Evolutionary conservation across 495 filamentous ascomycete genomes (phyloP).

Genomic region (Trichoderma erinaceum): DNA sequence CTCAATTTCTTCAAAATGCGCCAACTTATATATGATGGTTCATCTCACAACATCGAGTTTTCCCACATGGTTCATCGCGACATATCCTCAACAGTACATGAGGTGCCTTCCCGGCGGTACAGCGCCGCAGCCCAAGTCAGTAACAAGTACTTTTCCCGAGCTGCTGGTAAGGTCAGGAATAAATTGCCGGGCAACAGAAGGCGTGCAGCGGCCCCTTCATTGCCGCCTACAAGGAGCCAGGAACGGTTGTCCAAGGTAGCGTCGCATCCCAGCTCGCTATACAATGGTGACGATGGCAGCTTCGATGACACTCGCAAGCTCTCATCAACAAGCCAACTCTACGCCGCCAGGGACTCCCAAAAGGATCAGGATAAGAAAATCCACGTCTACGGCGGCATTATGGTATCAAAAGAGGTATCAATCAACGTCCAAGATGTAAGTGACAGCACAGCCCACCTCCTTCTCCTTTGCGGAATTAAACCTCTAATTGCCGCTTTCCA

Average conservation of each 20-base stretch:
- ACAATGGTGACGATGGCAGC: slow-evolving; percentile 7
- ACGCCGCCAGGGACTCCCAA: slow-evolving; percentile 13
- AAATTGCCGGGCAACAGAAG: slow-evolving; percentile 30
- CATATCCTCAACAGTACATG: slow-evolving; percentile 33
- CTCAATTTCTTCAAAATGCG: slow-evolving; percentile 45
- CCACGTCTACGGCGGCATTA: slow-evolving; percentile 41
- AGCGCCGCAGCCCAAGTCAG: slow-evolving; percentile 20
- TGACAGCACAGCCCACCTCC: slow-evolving; percentile 19
- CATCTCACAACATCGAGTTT: slow-evolving; percentile 38
- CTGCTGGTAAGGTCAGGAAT: slow-evolving; percentile 10
- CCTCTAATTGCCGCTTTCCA: not conserved
- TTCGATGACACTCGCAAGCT: slow-evolving; percentile 1
- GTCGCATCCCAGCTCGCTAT: not conserved
- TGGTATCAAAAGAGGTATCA: slow-evolving; percentile 48
- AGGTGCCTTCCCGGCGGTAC: slow-evolving; percentile 16
- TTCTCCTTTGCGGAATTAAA: not conserved
- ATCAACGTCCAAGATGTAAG: slow-evolving; percentile 38
- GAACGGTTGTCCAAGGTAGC: slow-evolving; percentile 2
- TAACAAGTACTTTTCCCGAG: not conserved
- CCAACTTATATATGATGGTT: slow-evolving; percentile 40
- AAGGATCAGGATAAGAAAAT: slow-evolving; percentile 10
- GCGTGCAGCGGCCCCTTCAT: not conserved
- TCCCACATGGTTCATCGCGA: slow-evolving; percentile 40
- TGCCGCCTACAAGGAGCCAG: slow-evolving; percentile 5
- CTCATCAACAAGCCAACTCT: not conserved